Evolutionary conservation across 164 flowering plant genomes (phyloP).

Genomic region (Tetrastigma voinierianum): DNA sequence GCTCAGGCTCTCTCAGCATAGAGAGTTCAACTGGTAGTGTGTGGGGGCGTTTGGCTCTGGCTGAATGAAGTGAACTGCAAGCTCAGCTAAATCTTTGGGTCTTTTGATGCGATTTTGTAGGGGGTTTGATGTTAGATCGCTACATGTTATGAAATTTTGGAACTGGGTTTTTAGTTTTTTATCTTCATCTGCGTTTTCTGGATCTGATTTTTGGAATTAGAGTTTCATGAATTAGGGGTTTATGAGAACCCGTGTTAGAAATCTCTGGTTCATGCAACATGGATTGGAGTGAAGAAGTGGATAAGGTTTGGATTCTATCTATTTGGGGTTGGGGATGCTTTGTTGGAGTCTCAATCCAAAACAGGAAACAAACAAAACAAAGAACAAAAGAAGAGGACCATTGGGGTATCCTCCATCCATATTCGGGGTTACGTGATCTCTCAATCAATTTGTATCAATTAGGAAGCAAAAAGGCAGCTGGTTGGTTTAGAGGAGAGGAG

Average conservation of each 20-base stretch:
- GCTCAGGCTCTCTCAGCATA: not conserved
- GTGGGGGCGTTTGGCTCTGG: not conserved
- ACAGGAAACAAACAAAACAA: conserved; percentile 14
- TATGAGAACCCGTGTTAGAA: conserved; percentile 25
- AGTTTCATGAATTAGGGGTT: too few species aligned
- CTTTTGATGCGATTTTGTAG: conserved; percentile 5
- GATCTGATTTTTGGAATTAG: conserved; percentile 13
- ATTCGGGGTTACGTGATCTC: not conserved
- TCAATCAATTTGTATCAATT: not conserved
- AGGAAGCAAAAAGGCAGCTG: not conserved
- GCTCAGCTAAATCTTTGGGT: not conserved
- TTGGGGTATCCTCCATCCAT: not conserved
- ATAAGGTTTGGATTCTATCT: conserved; percentile 34
- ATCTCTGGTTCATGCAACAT: conserved; percentile 17
- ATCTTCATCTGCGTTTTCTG: not conserved
- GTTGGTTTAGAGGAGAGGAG: not conserved
- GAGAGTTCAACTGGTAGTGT: too few species aligned
- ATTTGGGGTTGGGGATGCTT: conserved; percentile 8
- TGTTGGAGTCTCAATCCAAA: conserved; percentile 8
- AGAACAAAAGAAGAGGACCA: not conserved
- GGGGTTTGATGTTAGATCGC: conserved; percentile 11
- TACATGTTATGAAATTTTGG: not conserved
- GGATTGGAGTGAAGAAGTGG: conserved; percentile 10
- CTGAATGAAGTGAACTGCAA: not conserved
- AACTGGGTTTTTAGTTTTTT: conserved; percentile 5